phyloP scores from a whole-genome alignment of 768 basidiomycete species.

The Phanerodontia chrysosporium region DNA sequence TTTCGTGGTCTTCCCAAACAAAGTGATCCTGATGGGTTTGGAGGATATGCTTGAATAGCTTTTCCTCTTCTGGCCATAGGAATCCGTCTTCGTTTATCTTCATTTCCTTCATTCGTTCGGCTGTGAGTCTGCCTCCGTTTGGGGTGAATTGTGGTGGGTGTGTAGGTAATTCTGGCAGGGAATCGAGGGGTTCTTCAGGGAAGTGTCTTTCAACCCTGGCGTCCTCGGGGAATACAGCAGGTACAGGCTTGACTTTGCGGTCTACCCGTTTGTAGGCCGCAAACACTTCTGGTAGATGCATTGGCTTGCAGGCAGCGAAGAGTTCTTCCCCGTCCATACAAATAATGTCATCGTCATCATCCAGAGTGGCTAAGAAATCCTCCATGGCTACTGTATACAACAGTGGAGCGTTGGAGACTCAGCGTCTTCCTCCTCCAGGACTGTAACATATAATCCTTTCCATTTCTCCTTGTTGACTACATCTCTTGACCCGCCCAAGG shows the following conservation, averaged over 20 bases:
- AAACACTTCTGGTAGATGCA: neutral
- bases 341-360: constrained; percentile 1
- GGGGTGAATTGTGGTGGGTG: constrained; percentile 31
- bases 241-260: constrained; percentile 6
- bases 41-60: constrained; percentile 20
- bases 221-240: constrained; percentile 25
- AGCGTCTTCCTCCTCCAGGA: no score
- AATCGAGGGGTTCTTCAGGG: constrained; percentile 31
- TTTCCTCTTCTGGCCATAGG: constrained; percentile 27
- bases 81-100: constrained; percentile 24
- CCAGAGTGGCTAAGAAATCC: neutral
- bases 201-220: constrained; percentile 26
- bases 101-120: constrained; percentile 20
- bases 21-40: constrained; percentile 12
- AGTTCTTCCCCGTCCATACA: neutral
- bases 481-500: no score
- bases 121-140: constrained; percentile 13
- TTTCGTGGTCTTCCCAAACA: constrained; percentile 19
- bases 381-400: no score
- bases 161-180: constrained; percentile 24
- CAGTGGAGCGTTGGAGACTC: no score
- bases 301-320: neutral
- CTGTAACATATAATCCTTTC: no score
- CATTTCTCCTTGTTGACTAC: no score
- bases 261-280: constrained; percentile 7